Evolutionary conservation across 2,329 filamentous ascomycete species (phyloP).

Genomic region (Ophiostoma sp.): DNA sequence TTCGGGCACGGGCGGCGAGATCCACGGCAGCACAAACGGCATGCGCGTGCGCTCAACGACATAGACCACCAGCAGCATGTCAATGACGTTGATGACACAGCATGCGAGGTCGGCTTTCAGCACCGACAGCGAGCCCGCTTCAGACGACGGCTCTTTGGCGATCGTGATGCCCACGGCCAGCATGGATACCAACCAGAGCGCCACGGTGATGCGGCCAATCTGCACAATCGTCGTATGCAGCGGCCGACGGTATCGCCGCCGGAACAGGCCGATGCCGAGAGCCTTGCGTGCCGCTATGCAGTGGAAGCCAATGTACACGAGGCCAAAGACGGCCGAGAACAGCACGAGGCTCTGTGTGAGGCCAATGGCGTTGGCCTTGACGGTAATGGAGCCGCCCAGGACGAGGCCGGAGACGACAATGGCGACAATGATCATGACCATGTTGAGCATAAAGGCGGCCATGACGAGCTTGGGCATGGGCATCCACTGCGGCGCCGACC

Average conservation of each 20-base stretch:
- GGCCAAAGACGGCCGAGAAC: constrained; percentile 30
- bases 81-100: constrained; percentile 21
- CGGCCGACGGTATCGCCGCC: constrained; percentile 30
- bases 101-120: constrained; percentile 24
- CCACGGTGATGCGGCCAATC: constrained; percentile 30
- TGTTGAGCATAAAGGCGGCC: constrained; percentile 22
- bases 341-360: constrained; percentile 30
- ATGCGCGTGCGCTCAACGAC: constrained; percentile 24
- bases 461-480: constrained; percentile 25
- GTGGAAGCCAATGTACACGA: constrained; percentile 34
- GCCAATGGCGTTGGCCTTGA: constrained; percentile 26
- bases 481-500: constrained; percentile 23
- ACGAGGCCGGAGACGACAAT: constrained; percentile 29
- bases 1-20: constrained; percentile 25
- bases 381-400: constrained; percentile 26
- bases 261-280: constrained; percentile 28
- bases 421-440: constrained; percentile 26
- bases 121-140: background rate
- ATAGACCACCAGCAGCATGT: constrained; percentile 19
- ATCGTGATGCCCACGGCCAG: constrained; percentile 31
- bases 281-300: constrained; percentile 30
- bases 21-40: constrained; percentile 29
- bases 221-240: constrained; percentile 34
- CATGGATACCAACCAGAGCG: constrained; percentile 32
- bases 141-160: constrained; percentile 12